Base-by-base conservation (phyloP, 1,284 basidiomycete species). In the Microbotryomycetes sp. region DNA sequence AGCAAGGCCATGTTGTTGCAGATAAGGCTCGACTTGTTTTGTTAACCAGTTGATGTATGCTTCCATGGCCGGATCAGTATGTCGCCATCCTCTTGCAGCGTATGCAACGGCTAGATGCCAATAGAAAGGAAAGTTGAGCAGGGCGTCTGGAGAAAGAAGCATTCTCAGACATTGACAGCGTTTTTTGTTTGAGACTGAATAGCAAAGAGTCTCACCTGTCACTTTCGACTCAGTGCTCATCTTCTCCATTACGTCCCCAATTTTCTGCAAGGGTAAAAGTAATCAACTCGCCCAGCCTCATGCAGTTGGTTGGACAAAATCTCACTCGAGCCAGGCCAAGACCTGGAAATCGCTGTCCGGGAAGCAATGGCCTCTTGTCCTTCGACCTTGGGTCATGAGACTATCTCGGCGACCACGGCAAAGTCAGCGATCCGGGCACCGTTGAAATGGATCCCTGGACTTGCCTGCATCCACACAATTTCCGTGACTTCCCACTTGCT, bases 41-140 rank as follows among this genome's bases (percentile, higher is more conserved):
- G 6, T 25, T 16, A 57, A 15, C 29, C 29, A 61, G 25, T 46
- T 26, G 54, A 57, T 14, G 26, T 57, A 56, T 12, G 54, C 54
- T 45, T 50, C 48, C n/a, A 49, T 56, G 23, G 55, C 48, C 32
- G 59, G 59, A 23, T 57, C 42, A 42, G 56, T 32, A 29, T 52
- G 50, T 6, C 25, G 48, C 28, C 47, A 57, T 14, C 59, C 54
- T 12, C 30, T 48, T 2, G 9, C 22, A 15, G 16, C n/a, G n/a
- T n/a, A n/a, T n/a, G 32, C 36, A 3, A 26, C 47, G 31, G 59
- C 53, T 22, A 49, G 47, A 42, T 60, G 59, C 6, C 23, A 61
- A 32, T 52, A 31, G 28, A 61, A 52, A 22, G 59, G 59, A 23
- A 61, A 61, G 49, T 61, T 61, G 49, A 56, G 48, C 23, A 61